A percentile compares a stretch with the other conserved stretches of the same genome.
Conservation (phyloP, 495 filamentous ascomycete genomes). For the Hypoxylon perforatum region DNA sequence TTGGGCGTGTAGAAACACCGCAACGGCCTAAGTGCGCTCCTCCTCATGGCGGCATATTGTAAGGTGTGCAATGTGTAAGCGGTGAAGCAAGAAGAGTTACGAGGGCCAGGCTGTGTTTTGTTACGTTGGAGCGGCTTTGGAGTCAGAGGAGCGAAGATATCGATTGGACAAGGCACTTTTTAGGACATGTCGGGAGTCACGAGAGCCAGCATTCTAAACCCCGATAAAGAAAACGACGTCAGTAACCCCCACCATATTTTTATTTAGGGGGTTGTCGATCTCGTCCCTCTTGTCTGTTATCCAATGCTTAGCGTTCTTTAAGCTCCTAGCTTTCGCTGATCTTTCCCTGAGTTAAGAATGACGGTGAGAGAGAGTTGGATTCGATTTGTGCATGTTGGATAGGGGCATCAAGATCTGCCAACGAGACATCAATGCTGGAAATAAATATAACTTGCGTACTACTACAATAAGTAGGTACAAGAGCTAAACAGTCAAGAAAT, state of each 20-base stretch:
- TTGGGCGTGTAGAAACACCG: slow-evolving; percentile 48
- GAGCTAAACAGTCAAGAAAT: too few species aligned
- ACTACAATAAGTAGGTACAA: too few species aligned
- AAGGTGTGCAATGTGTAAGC: slow-evolving; percentile 21
- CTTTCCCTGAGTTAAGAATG: background rate
- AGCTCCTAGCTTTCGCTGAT: background rate
- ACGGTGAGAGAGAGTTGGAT: too few species aligned
- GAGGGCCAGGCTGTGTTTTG: background rate
- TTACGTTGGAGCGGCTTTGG: slow-evolving; percentile 24
- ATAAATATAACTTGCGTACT: too few species aligned
- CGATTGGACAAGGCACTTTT: slow-evolving; percentile 1
- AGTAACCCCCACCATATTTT: slow-evolving; percentile 8
- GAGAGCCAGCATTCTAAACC: slow-evolving; percentile 23
- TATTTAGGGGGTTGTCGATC: slow-evolving; percentile 10
- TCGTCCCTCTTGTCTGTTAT: slow-evolving; percentile 17
- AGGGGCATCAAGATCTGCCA: too few species aligned
- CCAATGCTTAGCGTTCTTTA: background rate
- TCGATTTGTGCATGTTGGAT: too few species aligned
- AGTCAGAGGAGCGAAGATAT: slow-evolving; percentile 23
- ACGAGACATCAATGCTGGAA: too few species aligned
- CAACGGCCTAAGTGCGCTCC: slow-evolving; percentile 49
- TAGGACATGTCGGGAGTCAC: slow-evolving; percentile 31
- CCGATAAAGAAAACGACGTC: slow-evolving; percentile 33
- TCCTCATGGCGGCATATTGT: slow-evolving; percentile 62
- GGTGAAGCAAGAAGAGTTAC: slow-evolving; percentile 15